Percentiles rank a stretch among this genome's conserved stretches.
phyloP scores from a whole-genome alignment of 163 green algal species.

The Coccomyxa subellipsoidea region DNA sequence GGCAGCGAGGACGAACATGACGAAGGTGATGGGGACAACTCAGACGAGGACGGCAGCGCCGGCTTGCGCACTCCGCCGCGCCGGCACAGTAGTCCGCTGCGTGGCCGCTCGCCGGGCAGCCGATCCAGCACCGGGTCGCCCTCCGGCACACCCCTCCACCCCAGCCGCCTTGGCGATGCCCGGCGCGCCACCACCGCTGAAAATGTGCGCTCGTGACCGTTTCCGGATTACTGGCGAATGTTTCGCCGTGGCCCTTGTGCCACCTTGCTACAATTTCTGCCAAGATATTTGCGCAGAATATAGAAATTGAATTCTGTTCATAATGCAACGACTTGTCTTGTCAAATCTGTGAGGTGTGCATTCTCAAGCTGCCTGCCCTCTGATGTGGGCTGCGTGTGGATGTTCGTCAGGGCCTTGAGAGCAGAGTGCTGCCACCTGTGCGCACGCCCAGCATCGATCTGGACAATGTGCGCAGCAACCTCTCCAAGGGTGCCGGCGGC shows the following conservation, averaged over 20 bases:
- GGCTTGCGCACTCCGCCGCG: not conserved
- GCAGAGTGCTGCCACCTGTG: not conserved
- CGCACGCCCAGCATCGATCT: slow-evolving; percentile 2
- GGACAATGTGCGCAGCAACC: slow-evolving; percentile 5
- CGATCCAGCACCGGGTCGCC: not conserved
- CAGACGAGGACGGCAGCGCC: not conserved
- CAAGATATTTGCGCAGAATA: no score
- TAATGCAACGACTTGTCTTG: no score
- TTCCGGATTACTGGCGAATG: no score
- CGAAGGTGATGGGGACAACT: not conserved
- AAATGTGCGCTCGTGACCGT: not conserved
- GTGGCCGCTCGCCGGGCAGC: not conserved
- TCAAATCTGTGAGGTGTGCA: no score
- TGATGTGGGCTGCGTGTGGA: no score
- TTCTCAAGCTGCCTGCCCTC: no score
- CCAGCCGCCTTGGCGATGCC: slow-evolving; percentile 1
- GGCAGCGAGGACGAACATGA: not conserved
- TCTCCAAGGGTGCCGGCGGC: not conserved
- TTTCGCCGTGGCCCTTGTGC: no score
- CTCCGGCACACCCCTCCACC: not conserved
- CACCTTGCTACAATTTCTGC: no score
- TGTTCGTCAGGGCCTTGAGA: no score
- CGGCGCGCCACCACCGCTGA: not conserved
- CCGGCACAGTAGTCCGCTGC: not conserved
- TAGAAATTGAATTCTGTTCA: no score